Percentiles rank a stretch among this genome's conserved stretches.
Evolutionary conservation across 306 rosid genomes (phyloP).

Genomic region (Cucumis melo): DNA sequence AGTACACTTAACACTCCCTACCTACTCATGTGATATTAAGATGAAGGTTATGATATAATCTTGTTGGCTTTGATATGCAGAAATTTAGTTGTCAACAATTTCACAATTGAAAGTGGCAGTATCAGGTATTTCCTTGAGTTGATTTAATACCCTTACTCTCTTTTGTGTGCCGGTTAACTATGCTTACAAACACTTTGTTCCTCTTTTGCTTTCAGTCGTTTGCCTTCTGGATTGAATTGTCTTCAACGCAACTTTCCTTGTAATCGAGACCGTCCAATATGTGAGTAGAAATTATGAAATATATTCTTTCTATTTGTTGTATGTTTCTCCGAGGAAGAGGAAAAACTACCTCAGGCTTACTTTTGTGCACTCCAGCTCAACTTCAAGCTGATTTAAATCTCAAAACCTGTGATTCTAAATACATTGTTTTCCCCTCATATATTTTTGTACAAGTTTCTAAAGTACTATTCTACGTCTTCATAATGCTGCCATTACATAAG

Average conservation of each 20-base stretch:
- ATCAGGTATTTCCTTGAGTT: slow-evolving; percentile 34
- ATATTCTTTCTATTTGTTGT: slow-evolving; percentile 4
- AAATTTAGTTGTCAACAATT: slow-evolving; percentile 68
- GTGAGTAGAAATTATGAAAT: slow-evolving; percentile 31
- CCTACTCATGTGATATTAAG: background rate
- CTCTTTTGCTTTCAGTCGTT: slow-evolving; percentile 29
- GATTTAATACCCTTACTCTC: background rate
- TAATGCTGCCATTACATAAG: background rate
- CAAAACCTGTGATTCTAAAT: background rate
- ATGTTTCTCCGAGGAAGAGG: background rate
- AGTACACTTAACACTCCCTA: background rate
- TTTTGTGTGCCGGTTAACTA: background rate
- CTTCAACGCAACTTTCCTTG: slow-evolving; percentile 64
- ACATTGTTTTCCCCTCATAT: background rate
- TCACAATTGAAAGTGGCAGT: slow-evolving; percentile 29
- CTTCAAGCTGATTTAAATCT: background rate
- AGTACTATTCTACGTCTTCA: background rate
- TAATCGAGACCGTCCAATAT: slow-evolving; percentile 30
- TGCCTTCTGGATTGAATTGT: slow-evolving; percentile 56
- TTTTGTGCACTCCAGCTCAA: no score
- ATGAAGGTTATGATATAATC: slow-evolving; percentile 13
- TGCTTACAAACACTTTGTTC: no score
- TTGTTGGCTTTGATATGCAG: slow-evolving; percentile 28
- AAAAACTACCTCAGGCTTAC: background rate
- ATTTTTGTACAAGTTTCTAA: background rate